phyloP scores from a whole-genome alignment of 2,329 filamentous ascomycete genomes.

The Cordyceps farinosa region DNA sequence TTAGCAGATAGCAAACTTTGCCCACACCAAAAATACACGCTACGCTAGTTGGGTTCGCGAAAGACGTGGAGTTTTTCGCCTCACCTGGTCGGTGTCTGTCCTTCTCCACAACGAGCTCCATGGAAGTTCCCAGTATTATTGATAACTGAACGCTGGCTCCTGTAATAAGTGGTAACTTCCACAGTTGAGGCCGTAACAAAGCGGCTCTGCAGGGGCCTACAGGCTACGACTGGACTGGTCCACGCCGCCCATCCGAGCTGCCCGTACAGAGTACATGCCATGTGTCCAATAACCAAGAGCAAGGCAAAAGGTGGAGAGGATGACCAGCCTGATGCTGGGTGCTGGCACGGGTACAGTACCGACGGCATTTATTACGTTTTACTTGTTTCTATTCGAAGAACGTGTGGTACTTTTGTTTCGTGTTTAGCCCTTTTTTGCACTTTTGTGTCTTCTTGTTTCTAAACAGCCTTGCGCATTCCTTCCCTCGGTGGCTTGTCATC shows the following conservation, averaged over 20 bases:
- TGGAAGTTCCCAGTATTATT: not conserved
- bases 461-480: not conserved
- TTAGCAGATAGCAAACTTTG: not conserved
- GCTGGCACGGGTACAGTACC: not conserved
- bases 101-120: not conserved
- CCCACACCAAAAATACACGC: not conserved
- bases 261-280: no score
- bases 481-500: not conserved
- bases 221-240: no score
- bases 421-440: not conserved
- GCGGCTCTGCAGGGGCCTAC: no score
- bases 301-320: not conserved
- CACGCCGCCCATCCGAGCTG: no score
- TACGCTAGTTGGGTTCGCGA: not conserved
- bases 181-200: no score
- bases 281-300: not conserved
- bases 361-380: not conserved
- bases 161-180: no score
- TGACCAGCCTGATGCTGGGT: not conserved
- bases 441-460: not conserved
- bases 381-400: no score
- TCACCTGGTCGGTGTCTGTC: not conserved
- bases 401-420: not conserved
- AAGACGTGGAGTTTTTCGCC: not conserved
- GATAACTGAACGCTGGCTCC: not conserved